phyloP scores from a whole-genome alignment of 371 early-diverging fungal genomes.

The Mucor velutinosus region DNA sequence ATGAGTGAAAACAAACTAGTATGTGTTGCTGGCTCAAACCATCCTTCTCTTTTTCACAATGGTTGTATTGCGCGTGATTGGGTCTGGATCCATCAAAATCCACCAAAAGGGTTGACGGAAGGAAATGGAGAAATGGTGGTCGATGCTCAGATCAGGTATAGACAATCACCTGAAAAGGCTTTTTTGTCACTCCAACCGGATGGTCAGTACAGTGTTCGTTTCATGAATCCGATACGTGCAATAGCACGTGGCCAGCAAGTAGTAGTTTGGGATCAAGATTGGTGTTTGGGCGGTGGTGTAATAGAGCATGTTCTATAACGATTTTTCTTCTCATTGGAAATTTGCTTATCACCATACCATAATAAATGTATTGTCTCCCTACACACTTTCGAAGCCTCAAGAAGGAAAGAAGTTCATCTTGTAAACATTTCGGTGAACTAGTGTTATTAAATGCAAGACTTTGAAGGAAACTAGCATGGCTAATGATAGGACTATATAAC shows the following conservation, averaged over 20 bases:
- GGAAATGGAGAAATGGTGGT: constrained; percentile 16
- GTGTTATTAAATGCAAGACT: too few species aligned
- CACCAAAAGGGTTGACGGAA: constrained; percentile 1
- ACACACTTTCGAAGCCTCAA: too few species aligned
- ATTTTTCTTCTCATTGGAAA: not conserved
- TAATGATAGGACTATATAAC: too few species aligned
- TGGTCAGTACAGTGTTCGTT: constrained; percentile 30
- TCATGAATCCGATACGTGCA: constrained; percentile 46
- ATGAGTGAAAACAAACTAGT: constrained; percentile 36
- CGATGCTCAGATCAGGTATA: constrained; percentile 49
- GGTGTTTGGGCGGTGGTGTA: constrained; percentile 60
- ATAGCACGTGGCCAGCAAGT: constrained; percentile 56
- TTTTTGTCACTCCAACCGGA: constrained; percentile 19
- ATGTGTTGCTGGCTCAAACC: constrained; percentile 47
- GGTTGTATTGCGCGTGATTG: constrained; percentile 42
- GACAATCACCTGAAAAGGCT: constrained; percentile 48
- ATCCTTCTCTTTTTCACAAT: constrained; percentile 42
- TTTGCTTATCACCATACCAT: too few species aligned
- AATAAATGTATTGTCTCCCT: too few species aligned
- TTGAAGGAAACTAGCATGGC: too few species aligned
- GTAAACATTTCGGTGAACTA: too few species aligned
- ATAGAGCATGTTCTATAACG: constrained; percentile 34
- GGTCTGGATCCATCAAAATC: constrained; percentile 44
- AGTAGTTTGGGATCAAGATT: constrained; percentile 53
- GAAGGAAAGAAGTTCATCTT: too few species aligned